A percentile compares a stretch with the other conserved stretches of the same genome.
phyloP scores from a whole-genome alignment of 768 basidiomycete species.

The Boletus insuetus region DNA sequence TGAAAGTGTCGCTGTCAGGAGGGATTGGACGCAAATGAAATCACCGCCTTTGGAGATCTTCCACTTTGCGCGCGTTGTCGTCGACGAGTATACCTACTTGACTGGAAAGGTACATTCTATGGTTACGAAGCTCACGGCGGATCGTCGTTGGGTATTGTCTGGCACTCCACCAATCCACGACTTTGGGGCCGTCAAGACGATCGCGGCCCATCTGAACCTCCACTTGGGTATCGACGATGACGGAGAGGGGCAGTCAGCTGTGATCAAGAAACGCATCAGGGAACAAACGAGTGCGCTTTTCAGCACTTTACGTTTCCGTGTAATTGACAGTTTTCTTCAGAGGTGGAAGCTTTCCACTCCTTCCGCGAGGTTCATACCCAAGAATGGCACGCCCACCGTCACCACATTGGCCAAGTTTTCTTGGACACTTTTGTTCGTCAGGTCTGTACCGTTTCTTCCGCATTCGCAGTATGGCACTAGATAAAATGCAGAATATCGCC shows the following conservation, averaged over 20 bases:
- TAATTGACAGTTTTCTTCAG: conserved; percentile 39
- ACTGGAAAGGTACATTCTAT: conserved; percentile 76
- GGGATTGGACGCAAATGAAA: conserved; percentile 77
- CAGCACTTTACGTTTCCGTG: background rate
- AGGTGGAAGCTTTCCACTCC: conserved; percentile 91
- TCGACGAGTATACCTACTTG: conserved; percentile 95
- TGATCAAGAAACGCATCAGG: conserved; percentile 75
- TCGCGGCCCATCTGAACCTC: conserved; percentile 83
- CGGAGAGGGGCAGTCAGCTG: conserved; percentile 69
- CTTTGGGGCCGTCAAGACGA: conserved; percentile 87
- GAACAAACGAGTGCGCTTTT: conserved; percentile 72
- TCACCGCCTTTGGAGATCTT: conserved; percentile 90
- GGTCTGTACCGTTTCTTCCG: conserved; percentile 40
- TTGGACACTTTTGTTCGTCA: conserved; percentile 81
- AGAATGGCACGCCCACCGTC: conserved; percentile 90
- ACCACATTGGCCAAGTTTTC: conserved; percentile 78
- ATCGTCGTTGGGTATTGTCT: conserved; percentile 92
- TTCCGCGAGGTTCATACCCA: conserved; percentile 92
- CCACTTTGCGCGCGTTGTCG: conserved; percentile 83
- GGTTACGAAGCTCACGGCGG: conserved; percentile 71
- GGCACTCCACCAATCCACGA: conserved; percentile 93
- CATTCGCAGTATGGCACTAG: conserved; percentile 1
- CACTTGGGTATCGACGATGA: conserved; percentile 92
- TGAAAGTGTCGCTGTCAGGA: conserved; percentile 53
- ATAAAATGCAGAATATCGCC: conserved; percentile 70